Evolutionary conservation across 345 rosid species (phyloP), one percentile per base, ranked within the genome.

Genomic region (Salix caprea): DNA sequence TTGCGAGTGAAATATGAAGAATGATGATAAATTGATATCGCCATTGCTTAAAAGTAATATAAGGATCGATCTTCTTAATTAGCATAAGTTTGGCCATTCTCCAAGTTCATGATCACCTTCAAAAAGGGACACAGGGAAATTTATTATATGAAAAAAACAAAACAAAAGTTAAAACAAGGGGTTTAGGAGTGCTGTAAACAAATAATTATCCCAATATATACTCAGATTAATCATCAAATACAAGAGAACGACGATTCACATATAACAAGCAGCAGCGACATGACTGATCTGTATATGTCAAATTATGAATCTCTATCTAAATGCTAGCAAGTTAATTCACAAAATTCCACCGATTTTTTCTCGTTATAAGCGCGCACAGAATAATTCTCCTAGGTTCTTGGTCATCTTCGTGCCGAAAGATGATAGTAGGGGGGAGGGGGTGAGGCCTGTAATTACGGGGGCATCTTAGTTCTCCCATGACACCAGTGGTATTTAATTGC

Each of bases 401-500:
- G 13, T 40, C 58, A 52, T 52, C 58, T 52, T 52, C 8, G n/a
- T 52, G 58, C 58, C 58, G n/a, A 52, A 52, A 52, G 58, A 52
- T 52, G 19, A 52, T 7, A 6, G 58, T 0, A 18, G 37, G 37
- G 37, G 37, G 37, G 5, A 0, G 36, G 6, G 37, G 37, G 6
- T 0, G 1, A 34, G 5, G 37, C 37, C 37, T 4, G 79, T 46
- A 79, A 70, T 77, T 76, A 42, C 72, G 82, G 84, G 19, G 14
- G 21, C 32, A 48, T 7, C 13, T 12, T 40, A 2, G 13, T 40
- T 23, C 21, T 16, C 60, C 28, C 32, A 6, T 75, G 21, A 42
- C 3, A 21, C 62, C 52, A 15, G 32, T 34, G 4, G 24, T 65
- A 24, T 76, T 52, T 6, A 39, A 30, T 69, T 30, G 79, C 91